A percentile compares a stretch with the other conserved stretches of the same genome.
Evolutionary conservation across 2,329 filamentous ascomycete species (phyloP).

Genomic region (Hypoxylon sp.): DNA sequence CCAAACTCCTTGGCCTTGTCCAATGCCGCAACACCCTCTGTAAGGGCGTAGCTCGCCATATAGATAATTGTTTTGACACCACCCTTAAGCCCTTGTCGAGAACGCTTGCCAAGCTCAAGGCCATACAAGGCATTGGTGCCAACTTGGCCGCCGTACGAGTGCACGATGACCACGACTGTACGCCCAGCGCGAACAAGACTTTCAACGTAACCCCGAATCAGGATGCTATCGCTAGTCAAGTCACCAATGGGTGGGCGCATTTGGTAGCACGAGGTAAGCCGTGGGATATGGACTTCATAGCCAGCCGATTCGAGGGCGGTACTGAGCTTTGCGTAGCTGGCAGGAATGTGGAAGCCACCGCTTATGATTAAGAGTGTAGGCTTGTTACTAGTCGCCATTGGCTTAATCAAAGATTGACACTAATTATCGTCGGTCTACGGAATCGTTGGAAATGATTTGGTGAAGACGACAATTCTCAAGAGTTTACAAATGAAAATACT

Average conservation of each 20-base stretch:
- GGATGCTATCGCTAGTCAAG: conserved; percentile 30
- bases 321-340: conserved; percentile 17
- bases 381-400: conserved; percentile 5
- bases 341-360: conserved; percentile 24
- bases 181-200: conserved; percentile 32
- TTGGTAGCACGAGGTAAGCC: conserved; percentile 18
- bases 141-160: conserved; percentile 43
- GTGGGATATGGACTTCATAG: conserved; percentile 24
- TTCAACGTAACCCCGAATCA: conserved; percentile 31
- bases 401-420: too few species aligned
- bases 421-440: too few species aligned
- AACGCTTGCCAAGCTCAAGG: conserved; percentile 7
- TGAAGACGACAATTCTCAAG: too few species aligned
- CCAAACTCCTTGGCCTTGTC: not conserved
- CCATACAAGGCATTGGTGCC: conserved; percentile 37
- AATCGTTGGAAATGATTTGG: too few species aligned
- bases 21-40: not conserved
- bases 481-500: too few species aligned
- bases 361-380: conserved; percentile 20
- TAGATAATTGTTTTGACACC: not conserved
- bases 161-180: conserved; percentile 22
- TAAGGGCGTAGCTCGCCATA: not conserved
- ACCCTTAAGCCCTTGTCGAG: not conserved
- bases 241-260: conserved; percentile 35
- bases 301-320: conserved; percentile 5